Conservation (phyloP, 768 basidiomycete genomes). For the Collybiopsis confluens region DNA sequence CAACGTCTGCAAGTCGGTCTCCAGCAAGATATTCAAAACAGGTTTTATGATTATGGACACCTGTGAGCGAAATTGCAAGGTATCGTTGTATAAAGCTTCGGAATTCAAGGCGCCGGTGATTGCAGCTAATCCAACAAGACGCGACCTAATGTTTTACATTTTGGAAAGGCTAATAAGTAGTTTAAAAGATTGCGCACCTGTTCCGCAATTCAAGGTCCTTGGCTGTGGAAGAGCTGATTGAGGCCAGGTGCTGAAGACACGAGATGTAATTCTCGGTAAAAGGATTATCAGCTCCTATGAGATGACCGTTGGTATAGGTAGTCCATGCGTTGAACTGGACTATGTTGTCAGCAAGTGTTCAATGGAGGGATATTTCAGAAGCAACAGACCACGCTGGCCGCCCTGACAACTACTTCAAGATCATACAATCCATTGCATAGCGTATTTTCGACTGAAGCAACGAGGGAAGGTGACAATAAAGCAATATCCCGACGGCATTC, state of each 20-base stretch:
- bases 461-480: slow-evolving; percentile 65
- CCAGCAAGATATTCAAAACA: slow-evolving; percentile 62
- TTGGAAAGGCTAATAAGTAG: not conserved
- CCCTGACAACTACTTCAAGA: slow-evolving; percentile 70
- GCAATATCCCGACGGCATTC: slow-evolving; percentile 86
- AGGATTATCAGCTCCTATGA: slow-evolving; percentile 71
- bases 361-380: slow-evolving; percentile 1
- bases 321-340: slow-evolving; percentile 87
- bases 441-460: slow-evolving; percentile 58
- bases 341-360: not conserved
- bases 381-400: slow-evolving; percentile 71
- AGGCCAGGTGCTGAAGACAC: slow-evolving; percentile 61
- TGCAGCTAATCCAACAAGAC: slow-evolving; percentile 82
- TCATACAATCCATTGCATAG: slow-evolving; percentile 56
- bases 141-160: slow-evolving; percentile 48
- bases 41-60: slow-evolving; percentile 67
- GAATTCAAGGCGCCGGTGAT: slow-evolving; percentile 78
- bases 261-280: slow-evolving; percentile 70
- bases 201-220: slow-evolving; percentile 71
- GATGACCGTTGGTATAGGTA: slow-evolving; percentile 83
- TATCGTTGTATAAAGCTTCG: slow-evolving; percentile 75
- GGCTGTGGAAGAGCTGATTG: slow-evolving; percentile 47
- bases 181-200: slow-evolving; percentile 38
- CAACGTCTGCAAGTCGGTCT: slow-evolving; percentile 54
- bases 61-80: slow-evolving; percentile 69